Percentiles rank a stretch among this genome's conserved stretches.
phyloP scores from a whole-genome alignment of 129 eudicot species.

The Centaurea solstitialis region DNA sequence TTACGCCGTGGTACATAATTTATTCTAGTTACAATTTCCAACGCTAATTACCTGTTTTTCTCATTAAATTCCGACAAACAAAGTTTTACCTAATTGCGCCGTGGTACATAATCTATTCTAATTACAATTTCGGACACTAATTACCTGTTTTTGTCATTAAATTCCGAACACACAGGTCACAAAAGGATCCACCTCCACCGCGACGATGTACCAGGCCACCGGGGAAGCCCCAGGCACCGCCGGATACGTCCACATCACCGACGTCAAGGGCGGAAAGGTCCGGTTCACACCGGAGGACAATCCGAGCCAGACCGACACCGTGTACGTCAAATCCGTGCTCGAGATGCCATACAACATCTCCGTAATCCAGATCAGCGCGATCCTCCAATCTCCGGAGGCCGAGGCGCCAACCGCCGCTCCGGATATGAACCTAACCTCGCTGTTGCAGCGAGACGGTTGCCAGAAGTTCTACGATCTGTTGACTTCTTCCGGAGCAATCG shows the following conservation, averaged over 20 bases:
- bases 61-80: too few relatives aligned
- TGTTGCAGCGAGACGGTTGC: conserved; percentile 66
- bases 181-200: conserved; percentile 58
- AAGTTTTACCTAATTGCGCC: too few relatives aligned
- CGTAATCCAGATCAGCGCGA: conserved; percentile 70
- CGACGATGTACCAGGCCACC: conserved; percentile 75
- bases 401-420: conserved; percentile 82
- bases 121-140: too few relatives aligned
- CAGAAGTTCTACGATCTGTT: conserved; percentile 57
- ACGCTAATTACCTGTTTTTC: too few relatives aligned
- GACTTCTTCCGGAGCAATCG: conserved; percentile 45
- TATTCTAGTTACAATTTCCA: too few relatives aligned
- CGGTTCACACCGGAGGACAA: conserved; percentile 64
- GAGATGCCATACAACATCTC: conserved; percentile 78
- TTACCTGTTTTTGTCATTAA: too few relatives aligned
- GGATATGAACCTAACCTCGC: conserved; percentile 45
- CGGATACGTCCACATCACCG: conserved; percentile 72
- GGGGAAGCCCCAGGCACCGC: conserved; percentile 63
- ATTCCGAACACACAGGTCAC: too few relatives aligned
- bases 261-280: conserved; percentile 74
- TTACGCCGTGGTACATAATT: too few relatives aligned
- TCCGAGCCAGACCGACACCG: conserved; percentile 37
- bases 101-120: too few relatives aligned
- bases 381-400: conserved; percentile 64
- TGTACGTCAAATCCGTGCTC: conserved; percentile 60